Base-by-base conservation (phyloP, 495 filamentous ascomycete species). In the Aspergillus affinis region DNA sequence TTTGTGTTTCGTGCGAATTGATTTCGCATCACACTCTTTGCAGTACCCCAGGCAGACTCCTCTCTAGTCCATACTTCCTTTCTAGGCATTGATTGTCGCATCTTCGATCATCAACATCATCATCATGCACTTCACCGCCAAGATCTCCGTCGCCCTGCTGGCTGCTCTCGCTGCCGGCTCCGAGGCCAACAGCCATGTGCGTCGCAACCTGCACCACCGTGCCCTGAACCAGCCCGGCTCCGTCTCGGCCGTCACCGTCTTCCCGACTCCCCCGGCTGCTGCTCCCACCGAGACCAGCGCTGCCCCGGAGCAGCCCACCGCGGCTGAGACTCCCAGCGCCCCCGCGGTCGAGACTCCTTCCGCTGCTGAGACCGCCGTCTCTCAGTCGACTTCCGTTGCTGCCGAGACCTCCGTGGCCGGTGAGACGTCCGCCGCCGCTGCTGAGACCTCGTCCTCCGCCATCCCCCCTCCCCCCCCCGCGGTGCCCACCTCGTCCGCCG, bases 111-210 rank as follows among this genome's bases (percentile, higher is more conserved):
- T 49, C 50, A 29, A 15, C 21, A 44, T 46, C 36, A 58, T 55
- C 71, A 72, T 51, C 51, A 78, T 78, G 76, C 71, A 72, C 53
- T 64, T 75, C 59, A 72, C 78, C 67, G 72, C 72, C 73, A 84
- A 79, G 64, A 57, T 84, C 59, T 71, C 80, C 50, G 50, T 83
- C 50, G 78, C 71, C 59, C 70, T 81, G 45, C 64, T 83, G 59
- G 78, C 76, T 36, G 78, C 77, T 53, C 71, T 84, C 63, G 81
- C 78, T 57, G 67, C 77, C 44, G 67, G 74, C 51, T 66, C 71
- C 53, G 72, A 81, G 60, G 79, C 73, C 44, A 69, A 68, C 58
- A 69, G 69, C 63, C 73, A 79, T 53, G 69, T 58, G 30, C 74
- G 73, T 56, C 74, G 75, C 60, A 52, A 75, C 60, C 58, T 72